Base-by-base conservation (phyloP, 129 eudicot genomes). In the Lactuca sativa region DNA sequence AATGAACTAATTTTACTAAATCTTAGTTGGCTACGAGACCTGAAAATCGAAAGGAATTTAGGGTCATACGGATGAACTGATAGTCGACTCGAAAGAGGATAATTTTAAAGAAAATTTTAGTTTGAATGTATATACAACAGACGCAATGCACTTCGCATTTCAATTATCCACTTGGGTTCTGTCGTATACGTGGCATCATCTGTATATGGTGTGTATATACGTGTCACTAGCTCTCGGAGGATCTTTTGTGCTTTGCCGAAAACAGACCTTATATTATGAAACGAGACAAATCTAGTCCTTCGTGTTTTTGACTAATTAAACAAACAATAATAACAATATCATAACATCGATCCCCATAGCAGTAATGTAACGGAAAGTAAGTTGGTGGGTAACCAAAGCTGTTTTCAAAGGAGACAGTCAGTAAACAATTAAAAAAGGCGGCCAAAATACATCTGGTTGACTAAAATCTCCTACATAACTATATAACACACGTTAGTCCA, bases 51-150 rank as follows among this genome's bases (percentile, higher is more conserved):
- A 40, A 64, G n/a, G 31, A 65, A 65, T 8, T 65, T 0, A 65
- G 18, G 65, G 16, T 11, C 72, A 65, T 64, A 74, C 72, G 53
- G 1, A 12, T 56, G 36, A 66, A 41, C 56, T 53, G 71, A 81
- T 69, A 7, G 41, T 74, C 59, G 14, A 40, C 53, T 63, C 41
- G 59, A 56, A 56, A 64, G 56, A 73, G 25, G 16, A 55, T 48
- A 74, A 30, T 64, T 47, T 41, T 8, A 49, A 30, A 17, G 8
- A 7, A 41, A 13, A 25, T 9, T 21, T 4, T 63, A 61, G 71
- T 40, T 71, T 52, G 77, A 21, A 33, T 54, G 66, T 33, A 44
- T 64, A 41, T 64, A 56, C 64, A 74, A 32, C 37, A 40, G 78
- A 64, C 18, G 17, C 21, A 53, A 18, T 4, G 36, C 57, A 74